Percentiles rank a stretch among this genome's conserved stretches.
phyloP scores from a whole-genome alignment of 2,329 filamentous ascomycete genomes.

The Pestalotiopsis sp. region DNA sequence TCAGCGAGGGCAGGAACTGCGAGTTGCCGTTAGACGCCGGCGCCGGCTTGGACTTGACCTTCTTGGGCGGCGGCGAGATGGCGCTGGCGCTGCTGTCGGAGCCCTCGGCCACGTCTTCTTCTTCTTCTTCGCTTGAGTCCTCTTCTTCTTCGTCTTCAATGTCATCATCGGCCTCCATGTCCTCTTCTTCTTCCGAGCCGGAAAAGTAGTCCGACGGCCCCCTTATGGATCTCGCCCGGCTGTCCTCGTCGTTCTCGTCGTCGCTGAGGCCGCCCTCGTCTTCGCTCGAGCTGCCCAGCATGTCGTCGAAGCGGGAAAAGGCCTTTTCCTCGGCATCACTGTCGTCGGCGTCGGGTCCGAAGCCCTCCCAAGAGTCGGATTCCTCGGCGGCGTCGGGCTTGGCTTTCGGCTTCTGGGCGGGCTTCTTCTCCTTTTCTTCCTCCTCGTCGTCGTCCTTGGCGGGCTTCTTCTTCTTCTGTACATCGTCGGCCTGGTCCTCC shows the following conservation, averaged over 20 bases:
- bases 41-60: constrained; percentile 27
- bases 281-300: constrained; percentile 47
- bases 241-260: constrained; percentile 29
- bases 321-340: constrained; percentile 34
- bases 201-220: constrained; percentile 17
- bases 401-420: constrained; percentile 15
- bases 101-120: constrained; percentile 29
- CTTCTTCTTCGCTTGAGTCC: constrained; percentile 24
- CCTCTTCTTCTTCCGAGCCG: constrained; percentile 15
- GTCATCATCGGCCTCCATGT: constrained; percentile 19
- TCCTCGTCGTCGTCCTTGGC: constrained; percentile 22
- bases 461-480: constrained; percentile 26
- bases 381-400: constrained; percentile 20
- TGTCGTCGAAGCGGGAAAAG: constrained; percentile 46
- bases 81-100: constrained; percentile 23
- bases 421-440: constrained; percentile 23
- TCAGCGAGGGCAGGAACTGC: constrained; percentile 74
- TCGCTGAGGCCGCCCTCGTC: constrained; percentile 34
- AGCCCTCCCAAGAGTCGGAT: constrained; percentile 26
- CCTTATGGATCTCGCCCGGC: constrained; percentile 23
- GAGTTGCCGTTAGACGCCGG: constrained; percentile 41
- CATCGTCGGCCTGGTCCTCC: constrained; percentile 28
- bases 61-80: constrained; percentile 33
- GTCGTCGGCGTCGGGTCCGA: constrained; percentile 3
- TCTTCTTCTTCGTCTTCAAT: background rate